Percentiles rank a stretch among this genome's conserved stretches.
Evolutionary conservation across 2,329 filamentous ascomycete genomes (phyloP).

Genomic region (Cordyceps sp.): DNA sequence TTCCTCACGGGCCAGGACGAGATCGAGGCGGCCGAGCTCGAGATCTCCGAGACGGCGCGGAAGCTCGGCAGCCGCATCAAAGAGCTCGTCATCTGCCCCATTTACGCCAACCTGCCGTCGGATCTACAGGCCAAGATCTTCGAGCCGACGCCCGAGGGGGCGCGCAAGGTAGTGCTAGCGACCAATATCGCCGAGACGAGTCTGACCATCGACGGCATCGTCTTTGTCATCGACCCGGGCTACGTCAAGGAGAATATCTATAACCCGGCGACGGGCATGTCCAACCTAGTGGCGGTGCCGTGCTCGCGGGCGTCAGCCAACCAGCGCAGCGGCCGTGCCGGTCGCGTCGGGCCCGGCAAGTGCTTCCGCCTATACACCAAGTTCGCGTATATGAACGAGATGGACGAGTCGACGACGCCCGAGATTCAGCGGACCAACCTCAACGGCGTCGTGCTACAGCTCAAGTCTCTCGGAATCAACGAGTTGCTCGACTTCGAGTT

Average conservation of each 20-base stretch:
- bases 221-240: conserved; percentile 89
- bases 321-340: conserved; percentile 81
- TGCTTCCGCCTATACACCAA: conserved; percentile 90
- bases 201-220: conserved; percentile 89
- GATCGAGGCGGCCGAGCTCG: conserved; percentile 74
- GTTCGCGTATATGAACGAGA: conserved; percentile 85
- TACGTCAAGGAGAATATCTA: conserved; percentile 94
- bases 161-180: conserved; percentile 80
- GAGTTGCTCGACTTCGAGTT: conserved; percentile 91
- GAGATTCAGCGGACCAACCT: conserved; percentile 89
- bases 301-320: conserved; percentile 86
- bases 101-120: conserved; percentile 85
- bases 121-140: conserved; percentile 90
- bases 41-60: conserved; percentile 68
- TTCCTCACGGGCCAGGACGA: conserved; percentile 95
- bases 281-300: conserved; percentile 76
- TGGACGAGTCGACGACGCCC: conserved; percentile 80
- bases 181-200: conserved; percentile 97
- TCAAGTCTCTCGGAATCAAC: conserved; percentile 85
- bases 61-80: conserved; percentile 75
- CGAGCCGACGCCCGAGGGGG: conserved; percentile 71
- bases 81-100: conserved; percentile 79
- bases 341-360: conserved; percentile 81
- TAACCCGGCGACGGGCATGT: conserved; percentile 84
- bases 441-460: conserved; percentile 63